phyloP scores from a whole-genome alignment of 768 basidiomycete genomes.

The Collybiopsis confluens region DNA sequence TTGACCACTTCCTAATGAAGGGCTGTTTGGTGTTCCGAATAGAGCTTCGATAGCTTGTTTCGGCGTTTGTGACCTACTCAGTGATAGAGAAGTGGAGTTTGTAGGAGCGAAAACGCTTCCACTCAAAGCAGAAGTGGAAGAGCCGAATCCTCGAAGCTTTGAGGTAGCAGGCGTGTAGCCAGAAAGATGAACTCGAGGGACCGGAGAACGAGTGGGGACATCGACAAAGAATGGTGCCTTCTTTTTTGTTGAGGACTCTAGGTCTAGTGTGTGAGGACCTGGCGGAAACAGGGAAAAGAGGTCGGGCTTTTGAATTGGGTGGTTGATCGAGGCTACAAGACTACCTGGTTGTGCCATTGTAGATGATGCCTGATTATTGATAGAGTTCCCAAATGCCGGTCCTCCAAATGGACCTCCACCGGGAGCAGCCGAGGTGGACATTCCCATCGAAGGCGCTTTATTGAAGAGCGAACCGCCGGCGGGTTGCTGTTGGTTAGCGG shows the following conservation, averaged over 20 bases:
- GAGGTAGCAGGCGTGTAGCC: constrained; percentile 66
- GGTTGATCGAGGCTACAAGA: constrained; percentile 83
- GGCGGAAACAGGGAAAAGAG: constrained; percentile 73
- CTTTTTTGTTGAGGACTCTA: constrained; percentile 67
- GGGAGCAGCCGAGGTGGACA: constrained; percentile 35
- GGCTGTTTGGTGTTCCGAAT: constrained; percentile 41
- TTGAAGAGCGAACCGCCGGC: constrained; percentile 52
- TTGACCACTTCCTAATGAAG: constrained; percentile 62
- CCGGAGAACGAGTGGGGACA: constrained; percentile 65
- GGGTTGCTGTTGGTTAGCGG: constrained; percentile 31
- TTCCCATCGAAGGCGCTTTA: constrained; percentile 42
- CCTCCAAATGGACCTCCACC: constrained; percentile 38
- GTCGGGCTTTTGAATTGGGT: constrained; percentile 73
- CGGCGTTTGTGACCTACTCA: constrained; percentile 45
- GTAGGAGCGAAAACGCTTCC: constrained; percentile 36
- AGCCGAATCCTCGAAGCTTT: constrained; percentile 69
- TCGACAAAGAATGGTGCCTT: constrained; percentile 77
- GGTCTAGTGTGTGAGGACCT: constrained; percentile 57
- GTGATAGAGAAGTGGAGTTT: constrained; percentile 50
- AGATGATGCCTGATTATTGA: constrained; percentile 34
- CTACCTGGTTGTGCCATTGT: constrained; percentile 44
- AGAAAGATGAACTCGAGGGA: constrained; percentile 53
- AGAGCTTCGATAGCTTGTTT: constrained; percentile 23
- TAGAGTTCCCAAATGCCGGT: constrained; percentile 26
- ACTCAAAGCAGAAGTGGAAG: constrained; percentile 37